Evolutionary conservation across 148 eudicot species (phyloP), one percentile per base, ranked within the genome.

Genomic region (Camellia granthamiana): DNA sequence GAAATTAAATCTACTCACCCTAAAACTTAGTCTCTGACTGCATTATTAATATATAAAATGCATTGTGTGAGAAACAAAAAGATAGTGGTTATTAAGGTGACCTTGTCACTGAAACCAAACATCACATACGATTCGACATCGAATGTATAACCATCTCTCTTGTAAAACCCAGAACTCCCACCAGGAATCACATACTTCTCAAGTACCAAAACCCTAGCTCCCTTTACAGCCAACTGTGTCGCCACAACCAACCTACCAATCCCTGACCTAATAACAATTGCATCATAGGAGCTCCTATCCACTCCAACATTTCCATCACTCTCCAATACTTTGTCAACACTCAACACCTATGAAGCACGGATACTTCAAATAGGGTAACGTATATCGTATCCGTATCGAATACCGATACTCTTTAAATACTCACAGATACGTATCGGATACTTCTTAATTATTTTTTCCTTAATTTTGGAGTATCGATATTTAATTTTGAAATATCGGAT

Each of bases 171-270:
- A 76, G 99, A 92, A 84, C 99, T 97, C 23, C 99, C 99, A 81
- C 98, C 99, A 83, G 98, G 99, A 78, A 97, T 92, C 72, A 97
- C 91, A 87, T 97, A 97, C 88, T 97, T 97, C 90, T 97, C 99
- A 70, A 93, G 82, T 49, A 94, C 97, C 88, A 97, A 89, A 87
- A 97, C 98, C 80, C 83, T 89, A 13, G 98, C 99, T 49, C 99
- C 99, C 77, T 93, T 97, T 38, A 97, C 99, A 69, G 98, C 97
- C 81, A 97, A 83, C 83, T 97, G 99, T 12, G 99, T 92, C 7
- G 93, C 97, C 11, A 95, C 97, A 85, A 97, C 98, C 84, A 97
- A 85, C 42, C 98, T 98, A 30, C 99, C 99, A 83, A 97, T 92
- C 69, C 98, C 98, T 19, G 99, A 94, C 72, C 97, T 98, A 77